Evolutionary conservation across 2,329 filamentous ascomycete genomes (phyloP).

Genomic region (Sporothrix pallida): DNA sequence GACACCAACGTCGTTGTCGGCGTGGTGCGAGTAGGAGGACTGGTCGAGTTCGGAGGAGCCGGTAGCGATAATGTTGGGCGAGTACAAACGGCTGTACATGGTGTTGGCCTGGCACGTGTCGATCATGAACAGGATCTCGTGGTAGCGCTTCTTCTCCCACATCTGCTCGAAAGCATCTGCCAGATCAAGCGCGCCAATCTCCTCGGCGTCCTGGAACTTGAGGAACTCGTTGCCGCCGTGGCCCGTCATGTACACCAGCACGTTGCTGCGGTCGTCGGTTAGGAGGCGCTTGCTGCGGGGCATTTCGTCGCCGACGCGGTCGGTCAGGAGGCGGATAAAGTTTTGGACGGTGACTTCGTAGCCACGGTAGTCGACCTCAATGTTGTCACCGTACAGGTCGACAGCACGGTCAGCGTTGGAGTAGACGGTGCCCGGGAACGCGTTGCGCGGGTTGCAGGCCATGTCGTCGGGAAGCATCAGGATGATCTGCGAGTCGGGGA

Average conservation of each 20-base stretch:
- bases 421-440: conserved; percentile 96
- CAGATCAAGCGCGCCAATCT: conserved; percentile 94
- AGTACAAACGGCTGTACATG: conserved; percentile 98
- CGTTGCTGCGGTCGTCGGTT: conserved; percentile 95
- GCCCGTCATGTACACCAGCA: conserved; percentile 98
- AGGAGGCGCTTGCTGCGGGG: conserved; percentile 91
- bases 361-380: conserved; percentile 96
- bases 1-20: conserved; percentile 96
- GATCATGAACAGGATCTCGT: conserved; percentile 99
- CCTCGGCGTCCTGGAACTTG: conserved; percentile 97
- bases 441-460: conserved; percentile 98
- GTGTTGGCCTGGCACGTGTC: conserved; percentile 99
- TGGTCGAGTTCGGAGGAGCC: conserved; percentile 96
- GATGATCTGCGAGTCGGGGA: conserved; percentile 98
- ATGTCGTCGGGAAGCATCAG: conserved; percentile 99
- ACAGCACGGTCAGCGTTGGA: conserved; percentile 96
- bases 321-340: conserved; percentile 93
- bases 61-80: conserved; percentile 95
- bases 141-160: conserved; percentile 99
- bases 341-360: conserved; percentile 99
- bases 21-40: conserved; percentile 96
- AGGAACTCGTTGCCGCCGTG: conserved; percentile 97
- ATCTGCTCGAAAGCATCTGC: conserved; percentile 98
- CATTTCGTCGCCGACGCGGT: conserved; percentile 92
- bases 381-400: conserved; percentile 97